Conservation (phyloP, 1,284 basidiomycete species). For the Xerocomus amazonicus region DNA sequence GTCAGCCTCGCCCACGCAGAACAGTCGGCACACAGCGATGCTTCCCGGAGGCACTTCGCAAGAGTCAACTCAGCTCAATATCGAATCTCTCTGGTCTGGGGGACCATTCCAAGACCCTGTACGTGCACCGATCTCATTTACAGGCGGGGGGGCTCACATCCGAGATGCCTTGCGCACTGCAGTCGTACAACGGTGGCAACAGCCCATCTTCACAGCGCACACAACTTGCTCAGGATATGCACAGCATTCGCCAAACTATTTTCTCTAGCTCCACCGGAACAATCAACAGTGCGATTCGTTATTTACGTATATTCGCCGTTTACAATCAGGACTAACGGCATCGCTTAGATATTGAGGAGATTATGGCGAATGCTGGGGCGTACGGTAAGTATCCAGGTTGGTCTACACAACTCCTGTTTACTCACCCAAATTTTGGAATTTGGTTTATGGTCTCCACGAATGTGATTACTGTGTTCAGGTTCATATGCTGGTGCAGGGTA, state of each 20-base stretch:
- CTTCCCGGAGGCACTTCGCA: constrained; percentile 56
- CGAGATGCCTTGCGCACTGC: background rate
- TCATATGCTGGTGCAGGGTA: constrained; percentile 68
- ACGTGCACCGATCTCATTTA: constrained; percentile 21
- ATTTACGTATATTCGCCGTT: background rate
- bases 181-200: constrained; percentile 71
- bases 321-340: constrained; percentile 1
- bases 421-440: background rate
- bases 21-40: constrained; percentile 45
- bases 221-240: constrained; percentile 48
- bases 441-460: constrained; percentile 1
- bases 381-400: constrained; percentile 47
- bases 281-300: constrained; percentile 45
- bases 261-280: constrained; percentile 58
- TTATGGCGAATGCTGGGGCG: constrained; percentile 53
- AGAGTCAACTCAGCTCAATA: constrained; percentile 65
- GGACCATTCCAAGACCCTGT: constrained; percentile 65
- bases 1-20: background rate
- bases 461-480: constrained; percentile 37
- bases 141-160: background rate
- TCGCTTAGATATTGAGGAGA: constrained; percentile 49
- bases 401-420: constrained; percentile 1
- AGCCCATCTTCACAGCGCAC: constrained; percentile 44
- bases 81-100: constrained; percentile 74
- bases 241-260: constrained; percentile 51